Evolutionary conservation across 2,329 filamentous ascomycete species (phyloP), one percentile per base, ranked within the genome.

Genomic region (Ophiostoma australiae): DNA sequence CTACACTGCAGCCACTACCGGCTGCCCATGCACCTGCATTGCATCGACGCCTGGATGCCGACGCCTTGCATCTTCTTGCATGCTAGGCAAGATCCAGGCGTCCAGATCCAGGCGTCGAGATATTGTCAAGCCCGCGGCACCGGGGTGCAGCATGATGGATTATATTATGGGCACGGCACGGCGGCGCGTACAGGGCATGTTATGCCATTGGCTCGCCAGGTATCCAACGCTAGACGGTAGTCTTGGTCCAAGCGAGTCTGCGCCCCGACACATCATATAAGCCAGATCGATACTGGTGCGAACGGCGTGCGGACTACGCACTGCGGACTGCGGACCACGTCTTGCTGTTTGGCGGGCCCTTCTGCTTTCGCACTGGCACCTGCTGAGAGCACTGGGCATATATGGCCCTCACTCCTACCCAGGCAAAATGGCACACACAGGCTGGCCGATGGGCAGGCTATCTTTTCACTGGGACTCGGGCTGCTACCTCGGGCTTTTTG

Each of bases 1-100:
- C 44, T 48, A 48, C 44, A 48, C 44, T 20, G 17, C 2, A 48
- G 44, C 44, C 44, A 48, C 44, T 55, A n/a, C 48, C 48, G 20
- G 48, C 20, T 27, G 20, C n/a, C n/a, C 4, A 13, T 55, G 7
- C n/a, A 55, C n/a, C 48, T 55, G 48, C n/a, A 23, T 23, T 23
- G 48, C 48, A 55, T 55, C 48, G 48, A 55, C 48, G 48, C 48
- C 48, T 55, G 48, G 48, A 55, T 55, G 48, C 15, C 48, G 48
- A 23, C 48, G 48, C 48, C n/a, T n/a, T n/a, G n/a, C 27, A 31
- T 31, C 27, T 31, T 31, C n/a, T 23, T 55, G 48, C 48, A 55
- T 55, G 48, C 20, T 10, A 27, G n/a, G 48, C 7, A 20, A 55
- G 48, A 55, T 55, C 48, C 11, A 55, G 48, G 48, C 48, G 48